Percentiles rank a stretch among this genome's conserved stretches.
Evolutionary conservation across 139 green algal genomes (phyloP).

Genomic region (Chlorella sp.): DNA sequence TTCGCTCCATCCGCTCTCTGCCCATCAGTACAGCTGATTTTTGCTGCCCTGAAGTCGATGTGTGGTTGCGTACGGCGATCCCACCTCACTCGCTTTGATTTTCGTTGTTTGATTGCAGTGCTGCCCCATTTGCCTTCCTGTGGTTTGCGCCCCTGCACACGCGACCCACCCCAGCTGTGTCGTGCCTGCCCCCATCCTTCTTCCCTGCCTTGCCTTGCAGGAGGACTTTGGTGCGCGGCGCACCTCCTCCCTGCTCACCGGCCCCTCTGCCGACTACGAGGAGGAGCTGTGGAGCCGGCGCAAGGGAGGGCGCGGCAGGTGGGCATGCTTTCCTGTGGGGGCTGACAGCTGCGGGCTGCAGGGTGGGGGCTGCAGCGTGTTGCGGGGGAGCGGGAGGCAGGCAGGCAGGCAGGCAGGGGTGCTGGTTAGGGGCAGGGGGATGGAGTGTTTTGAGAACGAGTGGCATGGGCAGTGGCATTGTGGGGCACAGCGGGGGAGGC

Average conservation of each 20-base stretch:
- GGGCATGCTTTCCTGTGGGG: neutral
- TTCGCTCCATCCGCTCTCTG: no score
- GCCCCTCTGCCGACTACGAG: constrained; percentile 31
- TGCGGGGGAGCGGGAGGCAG: neutral
- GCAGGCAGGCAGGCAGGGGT: neutral
- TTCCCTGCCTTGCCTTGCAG: neutral
- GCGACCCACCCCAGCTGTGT: no score
- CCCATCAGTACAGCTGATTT: neutral
- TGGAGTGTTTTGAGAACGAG: no score
- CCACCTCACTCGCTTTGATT: no score
- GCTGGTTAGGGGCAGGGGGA: no score
- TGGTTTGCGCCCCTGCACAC: no score
- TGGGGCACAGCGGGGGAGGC: no score
- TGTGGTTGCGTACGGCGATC: no score
- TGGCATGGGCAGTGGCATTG: no score
- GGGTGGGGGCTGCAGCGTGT: neutral
- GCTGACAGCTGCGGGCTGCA: neutral
- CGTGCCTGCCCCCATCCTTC: neutral
- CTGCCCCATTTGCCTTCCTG: no score
- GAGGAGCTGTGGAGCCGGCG: constrained; percentile 39
- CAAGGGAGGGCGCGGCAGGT: constrained; percentile 14
- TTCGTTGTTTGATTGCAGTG: no score
- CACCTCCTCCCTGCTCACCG: constrained; percentile 23
- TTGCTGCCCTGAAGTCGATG: no score
- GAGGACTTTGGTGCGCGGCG: constrained; percentile 9